These are phyloP conservation scores for Entomortierella parvispora DNA, from an alignment of 192 early-diverging fungal genomes.

Conservation along the genomic window DNA sequence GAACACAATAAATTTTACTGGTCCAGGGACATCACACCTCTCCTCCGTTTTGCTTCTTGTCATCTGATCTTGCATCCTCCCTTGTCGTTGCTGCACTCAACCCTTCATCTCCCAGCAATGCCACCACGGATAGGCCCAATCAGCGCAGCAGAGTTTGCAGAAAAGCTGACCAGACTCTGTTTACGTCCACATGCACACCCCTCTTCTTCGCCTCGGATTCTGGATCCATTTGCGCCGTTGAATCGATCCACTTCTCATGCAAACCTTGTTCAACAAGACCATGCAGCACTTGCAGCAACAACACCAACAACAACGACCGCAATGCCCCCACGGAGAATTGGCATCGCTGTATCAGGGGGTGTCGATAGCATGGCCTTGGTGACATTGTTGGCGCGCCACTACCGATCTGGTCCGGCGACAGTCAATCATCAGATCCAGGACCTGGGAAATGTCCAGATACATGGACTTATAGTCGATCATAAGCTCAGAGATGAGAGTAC, in stretches of 20 bases:
- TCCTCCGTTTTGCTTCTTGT: too few relatives aligned
- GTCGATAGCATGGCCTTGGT: conserved; percentile 52
- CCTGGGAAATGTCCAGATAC: background rate
- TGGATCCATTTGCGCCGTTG: background rate
- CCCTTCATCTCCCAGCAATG: too few relatives aligned
- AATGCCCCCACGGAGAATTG: background rate
- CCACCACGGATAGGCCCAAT: too few relatives aligned
- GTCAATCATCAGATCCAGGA: too few relatives aligned
- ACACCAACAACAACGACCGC: background rate
- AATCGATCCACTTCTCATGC: background rate
- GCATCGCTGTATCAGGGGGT: conserved; percentile 54
- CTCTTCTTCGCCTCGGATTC: background rate
- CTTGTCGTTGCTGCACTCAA: too few relatives aligned
- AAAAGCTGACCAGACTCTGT: background rate
- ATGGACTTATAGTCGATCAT: conserved; percentile 63
- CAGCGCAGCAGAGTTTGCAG: conserved; percentile 28
- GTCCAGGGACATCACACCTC: too few relatives aligned
- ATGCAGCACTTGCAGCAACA: too few relatives aligned
- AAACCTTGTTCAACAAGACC: too few relatives aligned
- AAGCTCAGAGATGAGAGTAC: conserved; percentile 51
- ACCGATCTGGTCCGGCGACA: background rate
- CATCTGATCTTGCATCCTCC: too few relatives aligned
- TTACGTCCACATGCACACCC: too few relatives aligned
- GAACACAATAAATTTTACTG: too few relatives aligned
- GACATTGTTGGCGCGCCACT: conserved; percentile 30